Percentiles rank a stretch among this genome's conserved stretches.
These are phyloP conservation scores for Pestalotiopsis sp. DNA, from an alignment of 2,329 filamentous ascomycete genomes.

Conservation along the genomic window DNA sequence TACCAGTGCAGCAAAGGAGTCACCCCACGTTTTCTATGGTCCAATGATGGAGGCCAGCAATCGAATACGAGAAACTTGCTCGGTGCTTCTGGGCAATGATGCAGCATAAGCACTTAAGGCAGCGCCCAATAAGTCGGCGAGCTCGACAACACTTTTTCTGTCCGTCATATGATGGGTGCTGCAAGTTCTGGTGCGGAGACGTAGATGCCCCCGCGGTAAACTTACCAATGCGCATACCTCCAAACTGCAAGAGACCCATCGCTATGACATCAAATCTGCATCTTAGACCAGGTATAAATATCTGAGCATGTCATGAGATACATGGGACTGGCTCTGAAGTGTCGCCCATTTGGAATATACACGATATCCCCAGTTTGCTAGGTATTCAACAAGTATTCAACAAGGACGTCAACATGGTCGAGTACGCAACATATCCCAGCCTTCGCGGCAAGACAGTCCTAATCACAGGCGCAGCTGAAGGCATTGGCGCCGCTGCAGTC, in stretches of 20 bases:
- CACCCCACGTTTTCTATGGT: neutral
- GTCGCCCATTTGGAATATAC: neutral
- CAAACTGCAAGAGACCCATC: neutral
- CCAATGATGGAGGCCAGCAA: neutral
- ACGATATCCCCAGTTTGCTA: neutral
- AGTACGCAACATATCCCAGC: constrained; percentile 41
- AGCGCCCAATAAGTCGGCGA: neutral
- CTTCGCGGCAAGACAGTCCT: constrained; percentile 40
- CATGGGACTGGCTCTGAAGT: neutral
- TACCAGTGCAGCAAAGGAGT: neutral
- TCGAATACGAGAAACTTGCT: neutral
- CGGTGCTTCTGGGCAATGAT: neutral
- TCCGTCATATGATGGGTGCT: neutral
- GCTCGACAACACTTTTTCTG: neutral
- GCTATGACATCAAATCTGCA: neutral
- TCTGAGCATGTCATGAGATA: neutral
- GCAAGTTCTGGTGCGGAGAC: neutral
- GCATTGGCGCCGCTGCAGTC: constrained; percentile 45
- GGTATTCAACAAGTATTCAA: too few relatives aligned
- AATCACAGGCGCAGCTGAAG: constrained; percentile 46
- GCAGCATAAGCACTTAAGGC: neutral
- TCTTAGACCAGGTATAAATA: neutral
- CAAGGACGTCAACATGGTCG: constrained; percentile 7
- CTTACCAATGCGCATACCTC: neutral
- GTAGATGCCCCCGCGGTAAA: neutral